phyloP scores from a whole-genome alignment of 306 rosid species.

The Benincasa hispida region DNA sequence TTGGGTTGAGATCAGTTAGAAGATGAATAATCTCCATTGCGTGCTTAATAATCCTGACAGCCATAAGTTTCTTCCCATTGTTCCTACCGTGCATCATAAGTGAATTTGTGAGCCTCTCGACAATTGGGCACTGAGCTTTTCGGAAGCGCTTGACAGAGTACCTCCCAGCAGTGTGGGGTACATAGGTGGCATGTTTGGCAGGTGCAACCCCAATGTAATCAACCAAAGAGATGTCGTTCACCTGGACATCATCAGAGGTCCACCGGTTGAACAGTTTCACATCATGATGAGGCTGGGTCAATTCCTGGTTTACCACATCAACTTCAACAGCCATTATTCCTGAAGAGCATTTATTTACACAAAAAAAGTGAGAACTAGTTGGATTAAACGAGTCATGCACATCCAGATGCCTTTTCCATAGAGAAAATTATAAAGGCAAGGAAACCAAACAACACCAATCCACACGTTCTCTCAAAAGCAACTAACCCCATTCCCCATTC shows the following conservation, averaged over 20 bases:
- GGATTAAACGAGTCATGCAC: background rate
- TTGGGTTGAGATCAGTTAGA: constrained; percentile 2
- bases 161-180: constrained; percentile 9
- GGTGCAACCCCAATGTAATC: constrained; percentile 2
- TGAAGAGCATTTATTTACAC: background rate
- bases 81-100: constrained; percentile 8
- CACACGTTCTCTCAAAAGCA: background rate
- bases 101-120: constrained; percentile 5
- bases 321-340: background rate
- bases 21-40: constrained; percentile 7
- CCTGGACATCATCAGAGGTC: background rate
- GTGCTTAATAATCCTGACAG: constrained; percentile 5
- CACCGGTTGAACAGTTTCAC: constrained; percentile 5
- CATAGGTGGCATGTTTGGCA: constrained; percentile 6
- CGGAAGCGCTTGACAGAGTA: constrained; percentile 2
- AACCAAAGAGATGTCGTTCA: background rate
- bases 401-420: background rate
- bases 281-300: background rate
- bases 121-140: constrained; percentile 8
- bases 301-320: background rate
- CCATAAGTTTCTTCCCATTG: constrained; percentile 7
- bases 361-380: background rate
- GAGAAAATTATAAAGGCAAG: background rate
- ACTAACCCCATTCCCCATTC: background rate
- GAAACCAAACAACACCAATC: no score